phyloP scores from a whole-genome alignment of 805 yeast species.

The Danielia reshetovae region DNA sequence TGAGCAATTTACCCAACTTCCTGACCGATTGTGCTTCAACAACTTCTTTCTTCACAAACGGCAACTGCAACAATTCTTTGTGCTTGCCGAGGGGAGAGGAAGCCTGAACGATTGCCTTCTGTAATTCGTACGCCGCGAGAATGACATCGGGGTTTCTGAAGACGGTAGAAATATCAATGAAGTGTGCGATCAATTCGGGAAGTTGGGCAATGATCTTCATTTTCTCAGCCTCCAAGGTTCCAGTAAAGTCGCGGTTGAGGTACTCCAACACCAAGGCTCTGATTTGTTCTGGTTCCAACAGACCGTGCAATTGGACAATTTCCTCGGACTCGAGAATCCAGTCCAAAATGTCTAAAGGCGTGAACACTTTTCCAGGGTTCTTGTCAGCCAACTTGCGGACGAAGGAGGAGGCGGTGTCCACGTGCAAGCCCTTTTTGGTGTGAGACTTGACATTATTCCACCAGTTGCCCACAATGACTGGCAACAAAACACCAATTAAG shows the following conservation, averaged over 20 bases:
- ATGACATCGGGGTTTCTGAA: constrained; percentile 73
- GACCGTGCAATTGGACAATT: constrained; percentile 41
- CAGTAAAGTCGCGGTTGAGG: constrained; percentile 45
- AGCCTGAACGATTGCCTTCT: constrained; percentile 74
- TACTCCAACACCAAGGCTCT: constrained; percentile 52
- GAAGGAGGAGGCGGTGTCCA: constrained; percentile 76
- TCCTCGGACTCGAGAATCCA: constrained; percentile 69
- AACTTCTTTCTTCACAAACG: constrained; percentile 54
- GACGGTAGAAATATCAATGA: constrained; percentile 75
- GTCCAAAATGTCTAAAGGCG: constrained; percentile 52
- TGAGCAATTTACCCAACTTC: constrained; percentile 67
- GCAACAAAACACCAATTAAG: constrained; percentile 74
- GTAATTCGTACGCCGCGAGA: constrained; percentile 56
- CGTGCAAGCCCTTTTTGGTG: constrained; percentile 80
- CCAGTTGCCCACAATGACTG: constrained; percentile 80
- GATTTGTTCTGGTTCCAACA: constrained; percentile 45
- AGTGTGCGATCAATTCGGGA: constrained; percentile 63
- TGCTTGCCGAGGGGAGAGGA: constrained; percentile 49
- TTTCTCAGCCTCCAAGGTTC: constrained; percentile 33
- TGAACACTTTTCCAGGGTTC: constrained; percentile 63
- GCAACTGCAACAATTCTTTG: constrained; percentile 76
- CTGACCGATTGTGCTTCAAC: constrained; percentile 44
- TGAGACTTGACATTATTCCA: constrained; percentile 79
- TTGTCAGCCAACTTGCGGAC: constrained; percentile 69
- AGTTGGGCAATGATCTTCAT: constrained; percentile 58